phyloP scores from a whole-genome alignment of 495 filamentous ascomycete genomes.

The Chaetomium fimeti region DNA sequence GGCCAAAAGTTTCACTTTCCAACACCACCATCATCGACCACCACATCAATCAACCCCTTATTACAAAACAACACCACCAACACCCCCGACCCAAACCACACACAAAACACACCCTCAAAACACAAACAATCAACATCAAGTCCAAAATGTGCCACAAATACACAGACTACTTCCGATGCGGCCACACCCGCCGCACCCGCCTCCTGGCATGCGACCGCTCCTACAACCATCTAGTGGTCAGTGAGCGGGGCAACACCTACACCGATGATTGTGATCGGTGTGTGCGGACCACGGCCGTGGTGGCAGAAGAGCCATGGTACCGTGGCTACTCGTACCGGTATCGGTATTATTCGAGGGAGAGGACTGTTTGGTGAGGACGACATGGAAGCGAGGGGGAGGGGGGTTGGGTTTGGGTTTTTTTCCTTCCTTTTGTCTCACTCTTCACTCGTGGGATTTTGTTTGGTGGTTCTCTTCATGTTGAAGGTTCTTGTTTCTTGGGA shows the following conservation, averaged over 20 bases:
- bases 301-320: not conserved
- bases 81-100: not conserved
- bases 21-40: too few relatives aligned
- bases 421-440: too few relatives aligned
- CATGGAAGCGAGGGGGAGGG: not conserved
- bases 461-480: too few relatives aligned
- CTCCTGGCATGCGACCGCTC: not conserved
- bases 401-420: not conserved
- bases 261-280: not conserved
- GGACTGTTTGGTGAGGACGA: not conserved
- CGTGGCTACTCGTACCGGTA: not conserved
- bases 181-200: slow-evolving; percentile 7
- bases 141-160: slow-evolving; percentile 1
- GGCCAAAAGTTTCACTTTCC: too few relatives aligned
- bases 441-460: too few relatives aligned
- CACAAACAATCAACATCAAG: too few relatives aligned
- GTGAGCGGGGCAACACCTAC: not conserved
- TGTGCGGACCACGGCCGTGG: not conserved
- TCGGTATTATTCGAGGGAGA: not conserved
- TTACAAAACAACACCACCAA: not conserved
- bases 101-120: too few relatives aligned
- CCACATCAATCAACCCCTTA: too few relatives aligned
- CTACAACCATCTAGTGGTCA: not conserved
- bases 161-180: slow-evolving; percentile 5
- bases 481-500: too few relatives aligned